phyloP scores from a whole-genome alignment of 179 eudicot genomes.

The Camellia oleifera region DNA sequence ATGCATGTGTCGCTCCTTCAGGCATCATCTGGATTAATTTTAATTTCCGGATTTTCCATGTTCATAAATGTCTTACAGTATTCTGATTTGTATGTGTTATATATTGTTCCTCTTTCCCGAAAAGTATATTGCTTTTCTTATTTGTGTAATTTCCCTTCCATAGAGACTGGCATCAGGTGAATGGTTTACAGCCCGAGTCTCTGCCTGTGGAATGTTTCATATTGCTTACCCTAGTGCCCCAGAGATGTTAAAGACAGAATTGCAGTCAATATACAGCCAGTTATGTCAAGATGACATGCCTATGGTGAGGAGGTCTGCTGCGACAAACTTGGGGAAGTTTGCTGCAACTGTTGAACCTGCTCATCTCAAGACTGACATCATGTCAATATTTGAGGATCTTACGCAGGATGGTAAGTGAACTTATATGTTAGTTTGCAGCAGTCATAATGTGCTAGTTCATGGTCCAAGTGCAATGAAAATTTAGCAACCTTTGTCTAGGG shows the following conservation, averaged over 20 bases:
- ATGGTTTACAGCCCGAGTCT: conserved; percentile 99
- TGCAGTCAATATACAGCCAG: conserved; percentile 82
- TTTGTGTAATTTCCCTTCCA: background rate
- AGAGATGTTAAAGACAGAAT: conserved; percentile 69
- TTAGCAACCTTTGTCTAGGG: no score
- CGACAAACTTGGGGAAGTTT: conserved; percentile 93
- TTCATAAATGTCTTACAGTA: no score
- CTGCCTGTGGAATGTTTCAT: conserved; percentile 94
- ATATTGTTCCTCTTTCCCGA: background rate
- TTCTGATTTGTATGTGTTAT: background rate
- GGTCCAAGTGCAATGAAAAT: no score
- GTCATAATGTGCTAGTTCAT: no score
- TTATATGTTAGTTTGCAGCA: background rate
- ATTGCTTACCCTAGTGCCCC: conserved; percentile 95
- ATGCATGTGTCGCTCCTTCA: background rate
- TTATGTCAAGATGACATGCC: conserved; percentile 99
- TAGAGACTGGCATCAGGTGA: conserved; percentile 98
- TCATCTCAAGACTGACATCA: conserved; percentile 84
- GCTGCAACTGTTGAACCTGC: conserved; percentile 91
- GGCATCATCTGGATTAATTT: background rate
- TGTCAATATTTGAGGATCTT: conserved; percentile 87
- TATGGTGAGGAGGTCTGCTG: conserved; percentile 99
- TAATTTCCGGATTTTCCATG: no score
- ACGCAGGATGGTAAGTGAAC: conserved; percentile 80
- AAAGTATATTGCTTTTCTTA: background rate